Evolutionary conservation across 306 rosid genomes (phyloP).

Genomic region (Herpetospermum pedunculosum): DNA sequence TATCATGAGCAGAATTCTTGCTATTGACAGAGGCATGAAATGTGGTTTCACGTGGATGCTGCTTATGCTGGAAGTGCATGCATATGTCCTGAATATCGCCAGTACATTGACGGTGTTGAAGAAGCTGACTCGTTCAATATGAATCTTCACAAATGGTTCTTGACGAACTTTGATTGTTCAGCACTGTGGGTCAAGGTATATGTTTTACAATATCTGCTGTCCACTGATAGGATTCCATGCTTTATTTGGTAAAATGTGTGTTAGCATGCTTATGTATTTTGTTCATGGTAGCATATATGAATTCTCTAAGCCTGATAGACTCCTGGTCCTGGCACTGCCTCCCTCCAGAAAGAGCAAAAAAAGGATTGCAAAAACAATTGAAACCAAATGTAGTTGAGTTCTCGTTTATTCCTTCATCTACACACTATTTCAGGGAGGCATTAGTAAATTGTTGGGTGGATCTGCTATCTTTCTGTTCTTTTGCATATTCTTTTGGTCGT

Average conservation of each 20-base stretch:
- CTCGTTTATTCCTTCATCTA: neutral
- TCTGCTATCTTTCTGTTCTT: neutral
- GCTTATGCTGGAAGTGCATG: constrained; percentile 98
- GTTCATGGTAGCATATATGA: neutral
- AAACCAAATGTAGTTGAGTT: neutral
- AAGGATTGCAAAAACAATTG: neutral
- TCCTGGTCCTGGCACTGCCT: neutral
- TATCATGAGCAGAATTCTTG: neutral
- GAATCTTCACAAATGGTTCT: constrained; percentile 95
- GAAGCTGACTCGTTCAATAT: constrained; percentile 84
- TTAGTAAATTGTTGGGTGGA: neutral
- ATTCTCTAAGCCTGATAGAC: neutral
- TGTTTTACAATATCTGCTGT: constrained; percentile 9
- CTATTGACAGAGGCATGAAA: constrained; percentile 38
- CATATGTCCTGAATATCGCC: constrained; percentile 86
- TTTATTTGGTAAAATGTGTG: neutral
- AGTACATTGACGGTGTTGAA: constrained; percentile 71
- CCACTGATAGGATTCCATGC: neutral
- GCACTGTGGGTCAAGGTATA: constrained; percentile 87
- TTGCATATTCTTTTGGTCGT: neutral
- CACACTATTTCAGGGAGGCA: neutral
- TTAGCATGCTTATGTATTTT: neutral
- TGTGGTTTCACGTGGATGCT: constrained; percentile 96
- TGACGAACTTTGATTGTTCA: constrained; percentile 90
- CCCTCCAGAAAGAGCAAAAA: neutral